Conservation (phyloP, 192 early-diverging fungal species). For the Entrophospora sp. region DNA sequence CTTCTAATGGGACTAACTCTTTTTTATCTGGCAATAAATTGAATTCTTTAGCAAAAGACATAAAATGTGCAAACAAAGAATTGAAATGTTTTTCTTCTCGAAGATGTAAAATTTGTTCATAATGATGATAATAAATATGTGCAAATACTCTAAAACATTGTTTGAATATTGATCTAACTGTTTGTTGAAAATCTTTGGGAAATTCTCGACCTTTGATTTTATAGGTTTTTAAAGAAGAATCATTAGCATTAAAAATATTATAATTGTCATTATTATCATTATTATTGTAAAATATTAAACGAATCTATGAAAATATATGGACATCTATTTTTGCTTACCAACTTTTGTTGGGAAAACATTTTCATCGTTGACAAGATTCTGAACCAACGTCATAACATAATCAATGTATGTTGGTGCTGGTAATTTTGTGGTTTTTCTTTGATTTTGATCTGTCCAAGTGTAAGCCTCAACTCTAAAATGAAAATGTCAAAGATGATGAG, state of each 20-base stretch:
- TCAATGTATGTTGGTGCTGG: conserved; percentile 91
- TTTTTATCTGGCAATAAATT: conserved; percentile 85
- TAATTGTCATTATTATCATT: no score
- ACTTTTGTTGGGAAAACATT: conserved; percentile 85
- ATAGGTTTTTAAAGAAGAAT: no score
- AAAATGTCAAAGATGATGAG: no score
- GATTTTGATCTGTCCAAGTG: conserved; percentile 80
- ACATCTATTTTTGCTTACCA: conserved; percentile 34
- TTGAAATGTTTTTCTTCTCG: no score
- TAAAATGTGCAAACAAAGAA: conserved; percentile 91
- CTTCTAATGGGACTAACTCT: conserved; percentile 71
- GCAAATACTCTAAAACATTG: no score
- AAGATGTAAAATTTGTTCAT: no score
- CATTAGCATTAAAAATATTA: background rate
- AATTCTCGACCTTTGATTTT: conserved; percentile 81
- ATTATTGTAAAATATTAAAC: background rate
- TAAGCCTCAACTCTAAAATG: background rate
- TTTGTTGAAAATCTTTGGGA: conserved; percentile 62
- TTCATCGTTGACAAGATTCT: conserved; percentile 81
- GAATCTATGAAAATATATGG: background rate
- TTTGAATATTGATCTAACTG: conserved; percentile 66
- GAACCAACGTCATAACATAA: conserved; percentile 80
- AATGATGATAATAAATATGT: conserved; percentile 89
- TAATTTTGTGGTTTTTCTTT: conserved; percentile 64
- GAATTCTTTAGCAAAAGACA: conserved; percentile 86